Percentiles rank a stretch among this genome's conserved stretches.
Conservation (phyloP, 2,329 filamentous ascomycete genomes). For the Elsinoe batatas region DNA sequence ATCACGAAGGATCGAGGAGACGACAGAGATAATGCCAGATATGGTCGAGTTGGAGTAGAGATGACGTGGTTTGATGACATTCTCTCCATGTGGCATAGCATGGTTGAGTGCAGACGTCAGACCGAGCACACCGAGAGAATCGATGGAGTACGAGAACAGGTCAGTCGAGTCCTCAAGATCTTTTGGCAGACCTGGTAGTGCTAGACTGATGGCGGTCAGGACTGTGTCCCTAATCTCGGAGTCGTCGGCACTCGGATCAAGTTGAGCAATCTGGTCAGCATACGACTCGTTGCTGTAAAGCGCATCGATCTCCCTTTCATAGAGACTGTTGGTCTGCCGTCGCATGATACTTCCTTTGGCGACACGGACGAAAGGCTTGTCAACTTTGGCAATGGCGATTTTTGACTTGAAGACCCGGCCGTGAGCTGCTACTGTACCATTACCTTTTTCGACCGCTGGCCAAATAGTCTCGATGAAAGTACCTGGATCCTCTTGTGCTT, state of each 20-base stretch:
- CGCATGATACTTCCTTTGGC: conserved; percentile 40
- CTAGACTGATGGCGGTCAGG: conserved; percentile 15
- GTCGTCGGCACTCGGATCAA: conserved; percentile 12
- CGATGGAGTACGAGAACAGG: conserved; percentile 26
- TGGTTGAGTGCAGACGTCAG: conserved; percentile 19
- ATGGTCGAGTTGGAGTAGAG: conserved; percentile 28
- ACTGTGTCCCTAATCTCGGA: conserved; percentile 16
- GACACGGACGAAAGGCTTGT: conserved; percentile 37
- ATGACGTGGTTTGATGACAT: conserved; percentile 22
- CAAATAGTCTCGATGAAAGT: conserved; percentile 36
- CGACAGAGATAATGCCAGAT: conserved; percentile 18
- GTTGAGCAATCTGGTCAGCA: conserved; percentile 15
- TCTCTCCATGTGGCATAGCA: conserved; percentile 17
- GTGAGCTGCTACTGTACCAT: conserved; percentile 32
- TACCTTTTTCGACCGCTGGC: conserved; percentile 36
- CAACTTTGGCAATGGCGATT: conserved; percentile 32
- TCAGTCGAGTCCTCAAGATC: conserved; percentile 22
- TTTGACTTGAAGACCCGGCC: conserved; percentile 35
- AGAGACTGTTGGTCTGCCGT: conserved; percentile 31
- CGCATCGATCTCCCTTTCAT: conserved; percentile 38
- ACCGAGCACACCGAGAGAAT: conserved; percentile 27
- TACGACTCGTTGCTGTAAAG: conserved; percentile 30
- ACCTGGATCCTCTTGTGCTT: conserved; percentile 13
- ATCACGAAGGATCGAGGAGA: conserved; percentile 15
- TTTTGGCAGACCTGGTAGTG: conserved; percentile 12